A percentile compares a stretch with the other conserved stretches of the same genome.
Conservation (phyloP, 1,139 yeast species). For the Candida glucosophila region DNA sequence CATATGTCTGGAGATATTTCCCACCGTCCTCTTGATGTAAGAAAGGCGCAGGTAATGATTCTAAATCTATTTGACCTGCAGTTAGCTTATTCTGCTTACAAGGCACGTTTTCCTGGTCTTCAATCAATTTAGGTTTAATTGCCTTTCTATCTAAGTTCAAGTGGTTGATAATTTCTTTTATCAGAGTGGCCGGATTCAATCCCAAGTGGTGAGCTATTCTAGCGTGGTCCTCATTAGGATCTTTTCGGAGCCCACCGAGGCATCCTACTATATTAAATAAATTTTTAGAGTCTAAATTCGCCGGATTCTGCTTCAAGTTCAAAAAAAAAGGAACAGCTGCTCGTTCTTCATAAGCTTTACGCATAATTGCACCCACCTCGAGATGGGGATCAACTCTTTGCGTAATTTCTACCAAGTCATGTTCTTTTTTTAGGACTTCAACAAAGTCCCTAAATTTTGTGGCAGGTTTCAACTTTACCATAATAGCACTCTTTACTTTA, state of each 20-base stretch:
- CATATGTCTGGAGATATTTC: constrained; percentile 12
- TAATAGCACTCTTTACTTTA: too few relatives aligned
- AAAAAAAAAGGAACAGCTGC: too few relatives aligned
- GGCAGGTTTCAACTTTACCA: too few relatives aligned
- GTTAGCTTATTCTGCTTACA: constrained; percentile 7
- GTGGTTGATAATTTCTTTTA: constrained; percentile 24
- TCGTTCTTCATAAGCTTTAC: too few relatives aligned
- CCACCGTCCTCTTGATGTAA: constrained; percentile 12
- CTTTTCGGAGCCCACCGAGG: constrained; percentile 10
- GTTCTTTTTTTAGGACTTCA: too few relatives aligned
- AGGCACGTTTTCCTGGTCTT: constrained; percentile 7
- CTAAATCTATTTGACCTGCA: constrained; percentile 9
- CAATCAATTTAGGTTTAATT: constrained; percentile 6
- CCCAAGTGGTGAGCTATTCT: constrained; percentile 12
- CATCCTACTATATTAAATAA: constrained; percentile 9
- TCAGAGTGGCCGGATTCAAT: constrained; percentile 12
- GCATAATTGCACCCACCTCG: too few relatives aligned
- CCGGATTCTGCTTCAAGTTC: constrained; percentile 8
- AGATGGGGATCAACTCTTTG: too few relatives aligned
- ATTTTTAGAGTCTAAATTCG: constrained; percentile 6
- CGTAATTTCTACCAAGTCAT: too few relatives aligned
- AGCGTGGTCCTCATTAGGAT: constrained; percentile 8
- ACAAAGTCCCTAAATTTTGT: too few relatives aligned
- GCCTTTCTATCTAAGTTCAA: constrained; percentile 7
- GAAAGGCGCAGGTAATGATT: constrained; percentile 8